Evolutionary conservation across 495 filamentous ascomycete genomes (phyloP), one percentile per base, ranked within the genome.

Genomic region (Penicillium manginii): DNA sequence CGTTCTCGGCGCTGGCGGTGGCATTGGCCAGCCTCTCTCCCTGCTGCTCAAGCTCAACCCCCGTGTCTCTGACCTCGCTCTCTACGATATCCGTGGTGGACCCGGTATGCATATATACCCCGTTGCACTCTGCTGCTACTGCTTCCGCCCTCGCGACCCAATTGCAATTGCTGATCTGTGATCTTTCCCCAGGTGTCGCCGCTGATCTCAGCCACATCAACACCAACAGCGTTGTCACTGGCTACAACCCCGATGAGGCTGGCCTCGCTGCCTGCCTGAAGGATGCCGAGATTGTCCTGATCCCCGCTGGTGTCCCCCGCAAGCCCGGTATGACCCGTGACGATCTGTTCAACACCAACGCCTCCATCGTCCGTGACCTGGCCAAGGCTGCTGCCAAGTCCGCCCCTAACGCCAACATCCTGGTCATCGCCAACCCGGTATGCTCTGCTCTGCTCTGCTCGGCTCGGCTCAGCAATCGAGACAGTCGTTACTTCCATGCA

Each of bases 271-370:
- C 82, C 64, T 86, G 86, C 61, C 86, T 98, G 71, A 89, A 88
- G 77, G 92, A 86, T 70, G 79, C 91, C 61, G 91, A 98, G 73
- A 87, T 98, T 66, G 92, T 98, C 66, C 87, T 98, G 67, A 98
- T 98, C 75, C 94, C 94, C 66, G 94, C 94, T 67, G 94, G 94
- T 81, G 94, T 98, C 62, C 94, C 94, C 65, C 92, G 94, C 81
- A 98, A 98, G 86, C 94, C 94, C 70, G 94, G 94, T 79, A 98
- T 98, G 94, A 96, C 90, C 81, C 92, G 94, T 82, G 94, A 98
- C 81, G 88, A 98, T 72, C 90, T 98, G 54, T 98, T 98, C 91
- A 98, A 98, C 84, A 98, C 93, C 84, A 98, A 98, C 78, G 94
- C 96, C 76, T 96, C 92, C 63, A 98, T 98, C 71, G 94, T 98